Evolutionary conservation across 805 yeast species (phyloP), one percentile per base, ranked within the genome.

Genomic region (Wickerhamiella alocasiicola): DNA sequence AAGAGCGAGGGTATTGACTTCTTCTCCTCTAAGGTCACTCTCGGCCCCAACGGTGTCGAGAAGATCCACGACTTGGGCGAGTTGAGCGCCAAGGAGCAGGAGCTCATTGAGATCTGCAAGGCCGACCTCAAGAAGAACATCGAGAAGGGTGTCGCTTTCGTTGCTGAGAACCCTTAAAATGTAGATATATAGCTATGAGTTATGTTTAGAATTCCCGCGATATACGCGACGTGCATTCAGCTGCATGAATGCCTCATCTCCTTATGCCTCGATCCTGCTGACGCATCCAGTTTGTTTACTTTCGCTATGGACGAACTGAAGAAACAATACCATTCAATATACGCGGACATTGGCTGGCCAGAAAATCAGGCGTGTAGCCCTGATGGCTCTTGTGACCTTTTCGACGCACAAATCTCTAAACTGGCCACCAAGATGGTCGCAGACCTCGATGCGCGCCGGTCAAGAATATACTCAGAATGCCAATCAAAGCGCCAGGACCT

Each of bases 11-110:
- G 97, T 61, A 81, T 91, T 56, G 88, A 84, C 49, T 91, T 87
- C 81, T 91, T 91, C 72, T 85, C 97, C 42, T 80, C 95, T 53
- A 79, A 77, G 67, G 93, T 91, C 52, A 81, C 94, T 55, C 77
- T 88, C 59, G 97, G 97, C 53, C 80, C 78, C 59, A 74, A 80
- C 49, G 96, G 96, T 78, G 82, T 81, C 52, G 73, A 75, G 63
- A 71, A 75, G 63, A 68, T 85, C 60, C 94, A 82, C 71, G 68
- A 70, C 45, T 71, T 85, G 57, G 96, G 95, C 59, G 63, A 67
- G 53, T 64, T 85, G 57, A 68, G 83, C 46, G 65, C 65, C 53
- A 79, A 77, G 65, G 96, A 87, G 75, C 81, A 81, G 68, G 82
- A 76, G 65, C 74, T 85, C 68, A 71, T 87, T 55, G 71, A 66